A percentile compares a stretch with the other conserved stretches of the same genome.
Evolutionary conservation across 352 stramenopile species (phyloP).

Genomic region (Phytopythium helicoides): DNA sequence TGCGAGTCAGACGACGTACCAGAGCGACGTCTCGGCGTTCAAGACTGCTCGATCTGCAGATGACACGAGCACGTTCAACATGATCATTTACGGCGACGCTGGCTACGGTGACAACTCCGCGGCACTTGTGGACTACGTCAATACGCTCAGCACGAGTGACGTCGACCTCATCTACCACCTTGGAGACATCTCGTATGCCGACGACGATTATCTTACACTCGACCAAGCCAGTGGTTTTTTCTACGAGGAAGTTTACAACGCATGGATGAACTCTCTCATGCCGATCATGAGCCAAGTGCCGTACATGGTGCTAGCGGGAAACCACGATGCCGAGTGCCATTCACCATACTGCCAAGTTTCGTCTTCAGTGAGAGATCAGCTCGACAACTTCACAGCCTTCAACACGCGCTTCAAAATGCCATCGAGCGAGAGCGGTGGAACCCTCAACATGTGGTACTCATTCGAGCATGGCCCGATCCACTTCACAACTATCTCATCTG

Average conservation of each 20-base stretch:
- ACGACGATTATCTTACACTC: conserved; percentile 20
- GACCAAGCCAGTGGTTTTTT: conserved; percentile 56
- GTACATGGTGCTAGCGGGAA: conserved; percentile 87
- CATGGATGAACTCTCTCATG: conserved; percentile 72
- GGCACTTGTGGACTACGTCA: conserved; percentile 36
- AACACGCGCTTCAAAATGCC: conserved; percentile 88
- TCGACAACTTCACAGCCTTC: conserved; percentile 84
- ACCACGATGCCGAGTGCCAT: conserved; percentile 89
- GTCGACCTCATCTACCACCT: conserved; percentile 72
- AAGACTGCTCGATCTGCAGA: conserved; percentile 20
- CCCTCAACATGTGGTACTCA: conserved; percentile 87
- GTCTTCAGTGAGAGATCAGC: conserved; percentile 33
- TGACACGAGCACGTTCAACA: conserved; percentile 35
- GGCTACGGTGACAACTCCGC: conserved; percentile 40
- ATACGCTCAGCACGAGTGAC: conserved; percentile 21
- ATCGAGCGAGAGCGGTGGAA: conserved; percentile 49
- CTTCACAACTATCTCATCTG: conserved; percentile 77
- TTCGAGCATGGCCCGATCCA: conserved; percentile 84
- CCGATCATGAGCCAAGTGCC: conserved; percentile 50
- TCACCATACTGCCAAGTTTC: conserved; percentile 57
- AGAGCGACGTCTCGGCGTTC: conserved; percentile 31
- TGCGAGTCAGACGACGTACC: conserved; percentile 14
- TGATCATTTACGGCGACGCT: conserved; percentile 56
- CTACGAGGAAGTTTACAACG: conserved; percentile 87
- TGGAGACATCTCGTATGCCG: conserved; percentile 62